Evolutionary conservation across 352 stramenopile species (phyloP), one percentile per base, ranked within the genome.

Genomic region (Globisporangium cystogenes): DNA sequence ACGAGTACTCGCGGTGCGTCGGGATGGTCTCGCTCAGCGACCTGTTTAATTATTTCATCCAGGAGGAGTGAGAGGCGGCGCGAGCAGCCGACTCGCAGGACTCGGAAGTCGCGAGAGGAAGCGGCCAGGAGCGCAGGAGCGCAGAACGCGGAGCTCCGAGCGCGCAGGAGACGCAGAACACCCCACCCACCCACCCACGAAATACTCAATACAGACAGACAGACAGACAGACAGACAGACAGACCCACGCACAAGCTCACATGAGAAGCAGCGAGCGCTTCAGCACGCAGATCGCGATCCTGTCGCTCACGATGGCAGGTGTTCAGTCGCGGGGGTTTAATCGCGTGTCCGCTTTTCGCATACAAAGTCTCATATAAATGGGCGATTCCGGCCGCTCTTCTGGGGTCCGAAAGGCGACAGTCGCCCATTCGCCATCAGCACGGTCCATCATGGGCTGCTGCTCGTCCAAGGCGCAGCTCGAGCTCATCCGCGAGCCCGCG

Each of bases 11-110:
- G 58, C 81, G 74, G 46, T 92, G 81, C 61, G 81, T 92, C 46
- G 83, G 83, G 51, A 71, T 94, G 59, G 77, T 94, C 67, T 89
- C 83, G 50, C 77, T 94, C 53, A 92, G 83, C 60, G 83, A 94
- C 69, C 69, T 94, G 76, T 94, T 94, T 77, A 90, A 91, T 81
- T 94, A 94, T 86, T 94, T 94, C 70, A 69, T 94, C 50, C 66
- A 91, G 59, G 86, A 92, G 71, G 64, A 62, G 44, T 48, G 26
- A 45, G 15, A 55, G 40, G 33, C 4, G 12, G 15, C 10, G 18
- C 7, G 40, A 20, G 31, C 20, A n/a, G 39, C 7, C 14, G 24
- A 55, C 1, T 18, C 20, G 29, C 18, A 16, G 18, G 26, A 43
- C 36, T n/a, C n/a, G n/a, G n/a, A n/a, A n/a, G n/a, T n/a, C n/a